Evolutionary conservation across 805 yeast genomes (phyloP).

Genomic region (Candida maris): DNA sequence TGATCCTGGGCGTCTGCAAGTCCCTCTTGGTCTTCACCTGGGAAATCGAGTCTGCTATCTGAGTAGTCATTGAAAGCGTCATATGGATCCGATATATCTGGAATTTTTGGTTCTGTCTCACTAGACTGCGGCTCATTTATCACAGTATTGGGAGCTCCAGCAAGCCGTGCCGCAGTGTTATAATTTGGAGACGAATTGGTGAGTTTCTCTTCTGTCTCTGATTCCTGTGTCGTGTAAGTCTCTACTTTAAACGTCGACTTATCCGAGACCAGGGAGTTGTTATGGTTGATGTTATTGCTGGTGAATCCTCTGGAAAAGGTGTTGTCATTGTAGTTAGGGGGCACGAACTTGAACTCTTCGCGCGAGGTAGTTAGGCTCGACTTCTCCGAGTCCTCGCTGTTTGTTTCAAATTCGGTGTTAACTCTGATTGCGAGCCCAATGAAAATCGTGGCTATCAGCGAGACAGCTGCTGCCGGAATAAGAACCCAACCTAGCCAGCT

Average conservation of each 20-base stretch:
- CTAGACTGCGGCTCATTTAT: constrained; percentile 1
- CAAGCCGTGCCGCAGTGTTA: constrained; percentile 5
- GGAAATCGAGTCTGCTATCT: constrained; percentile 11
- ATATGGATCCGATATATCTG: constrained; percentile 17
- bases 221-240: constrained; percentile 8
- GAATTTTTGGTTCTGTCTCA: constrained; percentile 10
- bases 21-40: constrained; percentile 4
- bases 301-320: constrained; percentile 11
- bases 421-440: constrained; percentile 37
- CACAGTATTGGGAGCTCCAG: constrained; percentile 5
- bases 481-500: constrained; percentile 73
- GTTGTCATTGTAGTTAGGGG: constrained; percentile 10
- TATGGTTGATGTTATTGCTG: constrained; percentile 4
- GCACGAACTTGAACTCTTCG: constrained; percentile 14
- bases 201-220: constrained; percentile 5
- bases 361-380: constrained; percentile 9
- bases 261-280: constrained; percentile 6
- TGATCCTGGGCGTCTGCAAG: constrained; percentile 9
- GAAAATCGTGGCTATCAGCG: constrained; percentile 49
- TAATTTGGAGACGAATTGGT: constrained; percentile 6
- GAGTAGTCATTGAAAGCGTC: constrained; percentile 5
- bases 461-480: constrained; percentile 61
- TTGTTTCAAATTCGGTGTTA: constrained; percentile 11
- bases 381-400: constrained; percentile 14
- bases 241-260: constrained; percentile 4